These are phyloP conservation scores for Clavispora santaluciae DNA, from an alignment of 805 yeast species.

Conservation along the genomic window DNA sequence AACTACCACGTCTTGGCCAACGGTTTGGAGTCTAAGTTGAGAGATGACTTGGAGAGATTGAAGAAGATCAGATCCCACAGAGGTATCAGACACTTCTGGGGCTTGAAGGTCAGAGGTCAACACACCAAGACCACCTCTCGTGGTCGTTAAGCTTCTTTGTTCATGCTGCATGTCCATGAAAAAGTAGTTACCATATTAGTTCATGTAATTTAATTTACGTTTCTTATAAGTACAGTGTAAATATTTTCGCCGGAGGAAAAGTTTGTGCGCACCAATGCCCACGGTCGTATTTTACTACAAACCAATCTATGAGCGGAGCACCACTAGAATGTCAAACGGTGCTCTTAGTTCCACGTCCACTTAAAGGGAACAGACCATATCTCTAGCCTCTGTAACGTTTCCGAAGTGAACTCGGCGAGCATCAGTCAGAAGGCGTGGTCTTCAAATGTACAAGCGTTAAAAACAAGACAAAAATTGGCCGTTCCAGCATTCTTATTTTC, in stretches of 20 bases:
- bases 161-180: conserved; percentile 1
- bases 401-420: too few relatives aligned
- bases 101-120: conserved; percentile 99
- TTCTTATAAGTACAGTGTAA: conserved; percentile 1
- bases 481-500: too few relatives aligned
- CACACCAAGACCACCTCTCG: conserved; percentile 99
- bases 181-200: conserved; percentile 3
- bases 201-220: conserved; percentile 20
- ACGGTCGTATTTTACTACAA: too few relatives aligned
- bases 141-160: conserved; percentile 45
- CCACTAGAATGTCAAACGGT: too few relatives aligned
- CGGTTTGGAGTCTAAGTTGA: conserved; percentile 98
- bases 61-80: conserved; percentile 99
- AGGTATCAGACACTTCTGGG: conserved; percentile 99
- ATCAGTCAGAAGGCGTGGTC: too few relatives aligned
- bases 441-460: too few relatives aligned
- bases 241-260: neutral
- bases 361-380: too few relatives aligned
- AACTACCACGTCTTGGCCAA: conserved; percentile 98
- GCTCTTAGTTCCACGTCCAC: too few relatives aligned
- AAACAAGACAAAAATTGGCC: too few relatives aligned
- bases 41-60: conserved; percentile 99
- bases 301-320: too few relatives aligned
- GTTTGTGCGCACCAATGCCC: too few relatives aligned
- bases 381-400: too few relatives aligned